Evolutionary conservation across 1,284 basidiomycete species (phyloP).

Genomic region (Paramarasmius palmivorus): DNA sequence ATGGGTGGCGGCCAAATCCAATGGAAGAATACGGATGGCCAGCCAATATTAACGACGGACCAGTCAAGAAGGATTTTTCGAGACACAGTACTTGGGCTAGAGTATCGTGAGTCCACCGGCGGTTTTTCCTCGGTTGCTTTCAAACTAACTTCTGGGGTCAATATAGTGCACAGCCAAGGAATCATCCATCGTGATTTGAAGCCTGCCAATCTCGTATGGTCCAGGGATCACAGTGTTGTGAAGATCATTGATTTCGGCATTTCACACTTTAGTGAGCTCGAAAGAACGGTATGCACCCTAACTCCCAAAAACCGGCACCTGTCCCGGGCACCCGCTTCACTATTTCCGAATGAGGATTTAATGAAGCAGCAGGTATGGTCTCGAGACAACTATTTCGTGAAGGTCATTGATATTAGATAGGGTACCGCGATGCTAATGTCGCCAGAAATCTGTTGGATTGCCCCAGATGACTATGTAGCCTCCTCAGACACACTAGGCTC

Average conservation of each 20-base stretch:
- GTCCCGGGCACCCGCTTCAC: slow-evolving; percentile 30
- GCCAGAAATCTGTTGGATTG: slow-evolving; percentile 80
- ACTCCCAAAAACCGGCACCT: background rate
- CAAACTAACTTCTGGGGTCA: background rate
- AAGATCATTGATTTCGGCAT: slow-evolving; percentile 93
- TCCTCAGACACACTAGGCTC: slow-evolving; percentile 23
- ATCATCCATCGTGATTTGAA: slow-evolving; percentile 95
- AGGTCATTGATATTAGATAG: too few species aligned
- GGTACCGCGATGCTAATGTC: too few species aligned
- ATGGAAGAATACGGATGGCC: slow-evolving; percentile 61
- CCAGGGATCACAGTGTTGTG: slow-evolving; percentile 65
- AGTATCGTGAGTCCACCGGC: slow-evolving; percentile 68
- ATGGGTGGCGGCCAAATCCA: slow-evolving; percentile 82
- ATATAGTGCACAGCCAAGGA: slow-evolving; percentile 80
- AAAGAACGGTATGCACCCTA: too few species aligned
- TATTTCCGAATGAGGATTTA: slow-evolving; percentile 72
- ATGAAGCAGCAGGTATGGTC: slow-evolving; percentile 84
- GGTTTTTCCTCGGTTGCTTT: background rate
- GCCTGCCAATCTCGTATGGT: slow-evolving; percentile 84
- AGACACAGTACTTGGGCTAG: slow-evolving; percentile 81
- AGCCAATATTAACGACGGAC: slow-evolving; percentile 69
- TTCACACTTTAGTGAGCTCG: slow-evolving; percentile 46
- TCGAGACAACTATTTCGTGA: too few species aligned
- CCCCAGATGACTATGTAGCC: slow-evolving; percentile 22
- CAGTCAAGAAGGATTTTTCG: slow-evolving; percentile 78